Conservation (phyloP, 2,329 filamentous ascomycete genomes). For the Stenocarpella maydis region DNA sequence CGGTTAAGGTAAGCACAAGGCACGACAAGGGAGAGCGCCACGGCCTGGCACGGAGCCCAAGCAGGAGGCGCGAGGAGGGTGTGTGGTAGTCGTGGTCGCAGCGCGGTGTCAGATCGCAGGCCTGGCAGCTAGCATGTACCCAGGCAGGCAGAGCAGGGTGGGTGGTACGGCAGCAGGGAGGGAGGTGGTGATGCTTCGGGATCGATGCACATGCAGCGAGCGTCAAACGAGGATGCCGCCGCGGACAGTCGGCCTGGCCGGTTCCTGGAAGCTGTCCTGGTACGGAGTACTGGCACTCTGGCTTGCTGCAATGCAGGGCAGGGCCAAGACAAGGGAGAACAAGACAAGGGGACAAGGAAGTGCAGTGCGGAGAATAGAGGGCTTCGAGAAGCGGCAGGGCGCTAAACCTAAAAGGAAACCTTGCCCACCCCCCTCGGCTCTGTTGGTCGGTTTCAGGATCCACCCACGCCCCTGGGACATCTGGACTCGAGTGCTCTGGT, state of each 20-base stretch:
- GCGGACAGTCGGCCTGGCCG: conserved; percentile 25
- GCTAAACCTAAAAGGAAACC: conserved; percentile 30
- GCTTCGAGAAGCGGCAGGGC: conserved; percentile 34
- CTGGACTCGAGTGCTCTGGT: too few relatives aligned
- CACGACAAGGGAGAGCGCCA: neutral
- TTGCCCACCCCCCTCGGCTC: conserved; percentile 2
- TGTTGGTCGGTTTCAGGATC: conserved; percentile 33
- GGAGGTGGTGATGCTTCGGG: conserved; percentile 12
- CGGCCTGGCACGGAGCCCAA: conserved; percentile 10
- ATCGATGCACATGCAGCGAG: conserved; percentile 4
- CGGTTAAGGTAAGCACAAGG: conserved; percentile 24
- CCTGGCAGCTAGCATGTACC: neutral
- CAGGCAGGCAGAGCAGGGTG: neutral
- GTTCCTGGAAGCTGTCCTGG: conserved; percentile 3
- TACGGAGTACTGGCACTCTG: neutral
- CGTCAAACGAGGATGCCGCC: conserved; percentile 16
- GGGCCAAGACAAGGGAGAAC: neutral
- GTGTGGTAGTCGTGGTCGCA: too few relatives aligned
- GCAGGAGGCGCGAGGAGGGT: conserved; percentile 2
- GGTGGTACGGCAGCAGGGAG: neutral
- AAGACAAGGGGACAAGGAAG: conserved; percentile 12
- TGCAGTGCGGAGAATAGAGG: conserved; percentile 33
- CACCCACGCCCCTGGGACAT: conserved; percentile 27
- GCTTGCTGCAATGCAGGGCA: conserved; percentile 10
- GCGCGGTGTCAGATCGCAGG: conserved; percentile 31